Conservation (phyloP, 2,329 filamentous ascomycete species). For the Colletotrichum abscissum region DNA sequence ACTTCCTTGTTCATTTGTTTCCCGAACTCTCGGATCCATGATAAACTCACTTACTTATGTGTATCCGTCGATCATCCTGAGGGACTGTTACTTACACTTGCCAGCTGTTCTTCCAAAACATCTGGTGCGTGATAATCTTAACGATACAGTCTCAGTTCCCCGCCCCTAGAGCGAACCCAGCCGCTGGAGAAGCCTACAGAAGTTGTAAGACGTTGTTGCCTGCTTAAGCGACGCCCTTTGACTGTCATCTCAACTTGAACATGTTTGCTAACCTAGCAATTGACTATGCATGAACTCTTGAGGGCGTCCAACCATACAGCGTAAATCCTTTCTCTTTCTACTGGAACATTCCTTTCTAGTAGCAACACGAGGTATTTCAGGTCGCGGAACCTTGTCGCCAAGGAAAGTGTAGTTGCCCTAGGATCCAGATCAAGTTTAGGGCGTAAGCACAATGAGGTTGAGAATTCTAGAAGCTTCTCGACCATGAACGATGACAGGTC, state of each 20-base stretch:
- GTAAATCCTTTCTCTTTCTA: neutral
- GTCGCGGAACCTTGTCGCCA: neutral
- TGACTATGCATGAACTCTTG: fast-evolving
- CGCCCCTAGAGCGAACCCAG: neutral
- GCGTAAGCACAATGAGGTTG: neutral
- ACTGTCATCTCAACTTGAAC: neutral
- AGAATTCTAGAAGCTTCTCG: neutral
- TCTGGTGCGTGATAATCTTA: fast-evolving
- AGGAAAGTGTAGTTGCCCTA: neutral
- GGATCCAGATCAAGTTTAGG: neutral
- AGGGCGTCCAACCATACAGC: neutral
- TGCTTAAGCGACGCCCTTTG: neutral
- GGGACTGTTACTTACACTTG: neutral
- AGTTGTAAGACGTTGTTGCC: neutral
- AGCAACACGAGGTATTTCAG: too few relatives aligned
- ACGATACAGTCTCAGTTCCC: too few relatives aligned
- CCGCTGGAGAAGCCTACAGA: neutral
- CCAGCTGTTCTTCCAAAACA: neutral
- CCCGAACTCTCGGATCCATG: neutral
- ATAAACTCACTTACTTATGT: neutral
- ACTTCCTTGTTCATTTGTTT: neutral
- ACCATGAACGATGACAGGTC: neutral
- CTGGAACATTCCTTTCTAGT: neutral
- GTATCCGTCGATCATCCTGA: neutral
- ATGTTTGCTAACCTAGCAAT: neutral